phyloP scores from a whole-genome alignment of 805 yeast genomes.

The Soucietia sequanensis region DNA sequence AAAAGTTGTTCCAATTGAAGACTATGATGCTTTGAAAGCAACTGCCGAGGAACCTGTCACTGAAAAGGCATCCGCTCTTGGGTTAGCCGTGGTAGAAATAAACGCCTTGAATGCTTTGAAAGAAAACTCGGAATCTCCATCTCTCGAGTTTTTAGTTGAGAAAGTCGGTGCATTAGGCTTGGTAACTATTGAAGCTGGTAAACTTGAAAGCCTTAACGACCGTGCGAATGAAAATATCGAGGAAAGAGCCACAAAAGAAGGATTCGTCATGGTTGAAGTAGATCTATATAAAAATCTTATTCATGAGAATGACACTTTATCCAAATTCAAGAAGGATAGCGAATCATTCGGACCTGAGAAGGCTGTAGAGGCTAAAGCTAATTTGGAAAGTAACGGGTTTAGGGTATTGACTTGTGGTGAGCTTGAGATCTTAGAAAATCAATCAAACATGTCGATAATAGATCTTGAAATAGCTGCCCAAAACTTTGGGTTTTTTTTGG shows the following conservation, averaged over 20 bases:
- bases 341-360: conserved; percentile 1
- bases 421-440: not conserved
- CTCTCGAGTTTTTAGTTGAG: too few species aligned
- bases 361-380: conserved; percentile 3
- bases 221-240: conserved; percentile 11
- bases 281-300: conserved; percentile 3
- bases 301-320: not conserved
- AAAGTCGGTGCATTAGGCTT: too few species aligned
- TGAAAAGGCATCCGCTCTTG: conserved; percentile 2
- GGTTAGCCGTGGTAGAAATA: conserved; percentile 10
- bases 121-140: too few species aligned
- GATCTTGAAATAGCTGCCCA: not conserved
- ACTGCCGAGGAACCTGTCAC: not conserved
- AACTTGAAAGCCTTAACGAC: conserved; percentile 12
- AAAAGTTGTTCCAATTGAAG: conserved; percentile 25
- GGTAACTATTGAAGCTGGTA: conserved; percentile 5
- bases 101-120: too few species aligned
- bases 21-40: conserved; percentile 6
- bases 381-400: conserved; percentile 5
- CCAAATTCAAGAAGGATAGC: not conserved
- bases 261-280: conserved; percentile 9
- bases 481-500: not conserved
- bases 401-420: conserved; percentile 7
- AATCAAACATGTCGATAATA: too few species aligned
- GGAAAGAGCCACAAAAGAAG: conserved; percentile 16